phyloP scores from a whole-genome alignment of 768 basidiomycete species.

The Lactarius vividus region DNA sequence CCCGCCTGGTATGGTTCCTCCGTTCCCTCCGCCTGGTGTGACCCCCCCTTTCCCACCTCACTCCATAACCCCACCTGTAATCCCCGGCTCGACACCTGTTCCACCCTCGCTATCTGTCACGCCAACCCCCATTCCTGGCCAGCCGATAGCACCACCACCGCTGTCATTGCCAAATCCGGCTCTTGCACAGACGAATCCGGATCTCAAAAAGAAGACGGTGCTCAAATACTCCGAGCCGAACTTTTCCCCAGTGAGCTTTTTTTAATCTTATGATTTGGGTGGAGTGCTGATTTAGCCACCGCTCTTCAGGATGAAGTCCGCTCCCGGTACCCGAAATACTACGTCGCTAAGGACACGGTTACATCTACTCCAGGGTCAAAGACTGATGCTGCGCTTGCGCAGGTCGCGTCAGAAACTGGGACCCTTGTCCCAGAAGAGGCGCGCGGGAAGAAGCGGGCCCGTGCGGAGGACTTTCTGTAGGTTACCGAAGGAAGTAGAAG shows the following conservation, averaged over 20 bases:
- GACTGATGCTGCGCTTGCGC: slow-evolving; percentile 33
- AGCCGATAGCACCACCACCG: slow-evolving; percentile 29
- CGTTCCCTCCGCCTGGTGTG: slow-evolving; percentile 33
- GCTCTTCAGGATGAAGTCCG: slow-evolving; percentile 70
- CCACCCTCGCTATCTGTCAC: slow-evolving; percentile 32
- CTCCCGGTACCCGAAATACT: slow-evolving; percentile 61
- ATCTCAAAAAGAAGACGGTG: slow-evolving; percentile 72
- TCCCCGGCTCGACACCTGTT: slow-evolving; percentile 31
- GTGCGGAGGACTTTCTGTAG: slow-evolving; percentile 83
- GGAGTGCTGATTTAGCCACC: not conserved
- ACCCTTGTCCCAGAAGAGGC: slow-evolving; percentile 48
- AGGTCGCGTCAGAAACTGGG: slow-evolving; percentile 24
- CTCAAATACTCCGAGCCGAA: slow-evolving; percentile 76
- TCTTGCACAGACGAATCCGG: slow-evolving; percentile 62
- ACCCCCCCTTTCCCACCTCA: slow-evolving; percentile 33
- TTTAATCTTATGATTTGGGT: too few relatives aligned
- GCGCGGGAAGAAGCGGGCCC: slow-evolving; percentile 79
- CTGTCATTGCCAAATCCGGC: slow-evolving; percentile 54
- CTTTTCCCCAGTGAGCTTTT: slow-evolving; percentile 59
- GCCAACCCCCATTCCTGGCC: slow-evolving; percentile 26
- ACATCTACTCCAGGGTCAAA: slow-evolving; percentile 34
- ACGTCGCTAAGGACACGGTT: slow-evolving; percentile 43
- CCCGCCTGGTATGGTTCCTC: slow-evolving; percentile 27
- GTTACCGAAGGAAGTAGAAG: slow-evolving; percentile 3
- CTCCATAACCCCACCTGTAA: slow-evolving; percentile 32